Conservation (phyloP, 768 basidiomycete genomes). For the Podaxis carcinomalis region DNA sequence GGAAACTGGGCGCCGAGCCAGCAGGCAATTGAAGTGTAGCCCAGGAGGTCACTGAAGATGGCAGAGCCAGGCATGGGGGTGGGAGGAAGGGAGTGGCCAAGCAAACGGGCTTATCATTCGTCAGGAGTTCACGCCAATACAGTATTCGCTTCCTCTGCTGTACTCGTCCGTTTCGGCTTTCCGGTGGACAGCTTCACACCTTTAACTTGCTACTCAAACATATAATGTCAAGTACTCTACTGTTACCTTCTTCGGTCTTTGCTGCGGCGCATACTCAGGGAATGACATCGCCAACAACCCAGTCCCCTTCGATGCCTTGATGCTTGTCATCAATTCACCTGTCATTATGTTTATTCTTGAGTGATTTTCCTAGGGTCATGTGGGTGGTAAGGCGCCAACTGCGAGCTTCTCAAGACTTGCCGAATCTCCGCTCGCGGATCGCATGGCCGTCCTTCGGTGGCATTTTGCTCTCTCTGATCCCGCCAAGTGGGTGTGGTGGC, state of each 20-base stretch:
- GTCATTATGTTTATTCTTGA: too few species aligned
- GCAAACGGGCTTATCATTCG: slow-evolving; percentile 7
- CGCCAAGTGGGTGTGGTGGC: too few species aligned
- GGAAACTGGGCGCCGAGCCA: slow-evolving; percentile 91
- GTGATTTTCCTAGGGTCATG: too few species aligned
- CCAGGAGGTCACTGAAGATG: slow-evolving; percentile 54
- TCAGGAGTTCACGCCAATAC: not conserved
- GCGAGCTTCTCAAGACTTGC: too few species aligned
- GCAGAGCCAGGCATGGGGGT: slow-evolving; percentile 16
- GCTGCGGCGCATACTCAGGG: not conserved
- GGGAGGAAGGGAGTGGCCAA: slow-evolving; percentile 14
- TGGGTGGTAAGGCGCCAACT: too few species aligned
- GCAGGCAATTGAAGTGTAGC: slow-evolving; percentile 66
- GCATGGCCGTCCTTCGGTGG: too few species aligned
- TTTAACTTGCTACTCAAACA: not conserved
- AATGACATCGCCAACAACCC: not conserved
- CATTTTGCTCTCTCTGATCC: too few species aligned
- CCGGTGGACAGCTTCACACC: not conserved
- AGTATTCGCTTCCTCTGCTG: not conserved
- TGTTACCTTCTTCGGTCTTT: not conserved
- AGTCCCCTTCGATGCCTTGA: too few species aligned
- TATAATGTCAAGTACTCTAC: not conserved
- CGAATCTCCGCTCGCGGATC: too few species aligned
- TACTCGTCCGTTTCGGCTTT: not conserved
- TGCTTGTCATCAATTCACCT: too few species aligned